These are phyloP conservation scores for Lepidium africanum DNA, from an alignment of 345 rosid genomes.

Conservation along the genomic window DNA sequence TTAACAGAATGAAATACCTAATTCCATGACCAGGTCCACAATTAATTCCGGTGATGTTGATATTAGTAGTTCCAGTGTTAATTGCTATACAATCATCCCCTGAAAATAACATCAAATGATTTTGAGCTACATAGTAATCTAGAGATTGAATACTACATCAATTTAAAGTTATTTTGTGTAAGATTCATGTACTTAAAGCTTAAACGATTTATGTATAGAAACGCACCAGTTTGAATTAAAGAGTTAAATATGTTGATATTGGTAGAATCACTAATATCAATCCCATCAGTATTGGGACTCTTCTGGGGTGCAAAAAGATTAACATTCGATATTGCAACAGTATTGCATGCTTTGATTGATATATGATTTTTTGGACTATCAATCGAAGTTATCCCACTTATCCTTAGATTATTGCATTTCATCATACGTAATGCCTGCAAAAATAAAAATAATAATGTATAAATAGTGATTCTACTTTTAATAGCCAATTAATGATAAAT, in stretches of 20 bases:
- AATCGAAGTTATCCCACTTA: conserved; percentile 1
- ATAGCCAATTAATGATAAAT: neutral
- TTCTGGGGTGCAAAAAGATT: conserved; percentile 2
- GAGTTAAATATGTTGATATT: conserved; percentile 7
- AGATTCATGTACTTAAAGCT: neutral
- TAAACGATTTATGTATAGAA: neutral
- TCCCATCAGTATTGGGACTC: conserved; percentile 22
- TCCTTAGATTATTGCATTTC: neutral
- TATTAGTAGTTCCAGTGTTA: conserved; percentile 11
- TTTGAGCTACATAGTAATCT: neutral
- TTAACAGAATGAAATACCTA: conserved; percentile 5
- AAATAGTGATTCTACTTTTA: neutral
- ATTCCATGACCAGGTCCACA: conserved; percentile 32
- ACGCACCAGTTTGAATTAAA: conserved; percentile 4
- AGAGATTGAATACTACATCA: neutral
- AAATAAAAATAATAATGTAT: neutral
- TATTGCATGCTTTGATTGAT: neutral
- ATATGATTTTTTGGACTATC: conserved; percentile 19
- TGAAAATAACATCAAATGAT: neutral
- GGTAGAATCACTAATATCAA: neutral
- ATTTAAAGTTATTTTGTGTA: neutral
- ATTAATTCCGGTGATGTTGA: conserved; percentile 11
- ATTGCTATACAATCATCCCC: conserved; percentile 29
- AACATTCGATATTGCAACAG: conserved; percentile 6
- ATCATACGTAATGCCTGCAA: conserved; percentile 1